A percentile compares a stretch with the other conserved stretches of the same genome.
Conservation (phyloP, 768 basidiomycete species). For the Xanthoconium stramineum region DNA sequence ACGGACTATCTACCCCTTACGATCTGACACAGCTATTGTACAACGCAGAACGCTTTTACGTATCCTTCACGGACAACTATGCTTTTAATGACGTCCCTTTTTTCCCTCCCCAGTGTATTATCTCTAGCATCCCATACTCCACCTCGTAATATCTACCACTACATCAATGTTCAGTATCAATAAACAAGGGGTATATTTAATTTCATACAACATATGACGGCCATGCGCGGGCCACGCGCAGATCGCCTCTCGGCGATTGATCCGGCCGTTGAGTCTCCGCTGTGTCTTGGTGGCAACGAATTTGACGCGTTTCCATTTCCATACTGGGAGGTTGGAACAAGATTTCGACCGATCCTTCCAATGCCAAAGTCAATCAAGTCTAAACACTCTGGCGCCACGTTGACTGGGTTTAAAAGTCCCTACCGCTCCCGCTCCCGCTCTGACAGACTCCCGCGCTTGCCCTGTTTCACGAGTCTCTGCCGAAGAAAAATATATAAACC, state of each 20-base stretch:
- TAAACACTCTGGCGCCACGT: conserved; percentile 19
- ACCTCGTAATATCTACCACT: conserved; percentile 24
- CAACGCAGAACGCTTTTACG: conserved; percentile 21
- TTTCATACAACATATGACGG: conserved; percentile 1
- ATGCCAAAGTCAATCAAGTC: conserved; percentile 23
- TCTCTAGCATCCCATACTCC: conserved; percentile 18
- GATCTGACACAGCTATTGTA: conserved; percentile 14
- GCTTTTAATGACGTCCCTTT: conserved; percentile 16
- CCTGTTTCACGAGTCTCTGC: conserved; percentile 23
- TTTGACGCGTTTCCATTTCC: conserved; percentile 22
- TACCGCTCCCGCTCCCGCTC: neutral
- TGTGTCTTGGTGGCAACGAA: conserved; percentile 8
- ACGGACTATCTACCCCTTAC: neutral
- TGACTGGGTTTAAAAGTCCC: conserved; percentile 17
- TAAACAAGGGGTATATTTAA: conserved; percentile 19
- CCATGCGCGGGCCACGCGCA: conserved; percentile 9
- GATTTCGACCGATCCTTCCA: conserved; percentile 10
- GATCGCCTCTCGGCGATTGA: conserved; percentile 16
- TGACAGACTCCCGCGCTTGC: conserved; percentile 5
- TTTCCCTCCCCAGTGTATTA: conserved; percentile 16
- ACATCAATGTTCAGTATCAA: conserved; percentile 14
- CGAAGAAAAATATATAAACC: conserved; percentile 2
- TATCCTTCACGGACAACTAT: conserved; percentile 21
- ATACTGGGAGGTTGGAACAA: neutral
- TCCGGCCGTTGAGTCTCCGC: conserved; percentile 11